Evolutionary conservation across 176 grass and related monocot genomes (phyloP), one percentile per base, ranked within the genome.

Genomic region (Ananas comosus): DNA sequence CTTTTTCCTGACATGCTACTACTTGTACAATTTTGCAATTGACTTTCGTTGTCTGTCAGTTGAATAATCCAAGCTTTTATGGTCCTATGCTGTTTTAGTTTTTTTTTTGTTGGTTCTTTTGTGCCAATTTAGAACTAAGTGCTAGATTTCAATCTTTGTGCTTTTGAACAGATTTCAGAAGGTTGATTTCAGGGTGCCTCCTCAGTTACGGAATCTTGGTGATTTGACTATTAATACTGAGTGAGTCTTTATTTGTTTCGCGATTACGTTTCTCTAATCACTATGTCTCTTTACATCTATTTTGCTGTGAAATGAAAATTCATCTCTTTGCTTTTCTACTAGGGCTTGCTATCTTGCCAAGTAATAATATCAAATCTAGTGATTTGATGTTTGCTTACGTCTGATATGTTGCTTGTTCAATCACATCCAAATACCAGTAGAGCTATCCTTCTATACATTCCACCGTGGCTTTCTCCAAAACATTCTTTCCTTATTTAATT

Each of bases 161-260:
- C 58, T 53, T 78, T 72, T 82, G 58, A 59, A 50, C 86, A 96
- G 92, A 79, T 96, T 79, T 76, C 89, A 97, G 79, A 90, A 77
- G 76, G 84, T 92, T 72, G 93, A 96, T 85, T 97, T 90, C 53
- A 84, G 89, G 50, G 80, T 97, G 81, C 93, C 88, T 10, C 79
- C 29, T 57, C 81, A 92, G 77, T 79, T 97, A 71, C 89, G 93
- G 75, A 80, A 80, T 81, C 48, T 65, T 53, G 52, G 71, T 72
- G 76, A 28, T 50, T 72, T 12, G 53, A 82, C 73, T 79, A 64
- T 77, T 48, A 66, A 75, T 73, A 12, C 42, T 65, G 54, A 72
- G 92, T 96, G 63, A 88, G 91, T 67, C n/a, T 69, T 19, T n/a
- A 8, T 73, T 49, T 74, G n/a, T 73, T 9, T 64, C 77, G 67